Percentiles rank a stretch among this genome's conserved stretches.
Evolutionary conservation across 345 rosid genomes (phyloP).

Genomic region (Linum tenue): DNA sequence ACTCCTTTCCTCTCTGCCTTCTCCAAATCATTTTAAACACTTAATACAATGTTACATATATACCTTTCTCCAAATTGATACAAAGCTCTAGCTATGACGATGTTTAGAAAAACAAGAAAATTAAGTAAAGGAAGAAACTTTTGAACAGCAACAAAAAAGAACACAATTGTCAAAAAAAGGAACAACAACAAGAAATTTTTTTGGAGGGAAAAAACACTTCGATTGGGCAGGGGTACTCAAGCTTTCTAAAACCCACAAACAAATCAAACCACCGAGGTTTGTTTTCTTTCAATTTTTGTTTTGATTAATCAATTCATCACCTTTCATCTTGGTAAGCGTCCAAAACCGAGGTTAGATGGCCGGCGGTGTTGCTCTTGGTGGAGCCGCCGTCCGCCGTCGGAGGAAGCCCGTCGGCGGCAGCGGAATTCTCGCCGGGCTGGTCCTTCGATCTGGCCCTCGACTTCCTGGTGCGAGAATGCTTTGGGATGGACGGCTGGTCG

Average conservation of each 20-base stretch:
- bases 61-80: neutral
- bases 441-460: slow-evolving; percentile 17
- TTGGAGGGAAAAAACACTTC: neutral
- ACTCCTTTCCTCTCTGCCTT: neutral
- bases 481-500: slow-evolving; percentile 17
- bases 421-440: neutral
- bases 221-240: neutral
- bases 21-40: neutral
- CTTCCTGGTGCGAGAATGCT: slow-evolving; percentile 18
- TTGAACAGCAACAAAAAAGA: neutral
- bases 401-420: slow-evolving; percentile 4
- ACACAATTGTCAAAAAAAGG: neutral
- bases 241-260: neutral
- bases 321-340: slow-evolving; percentile 17
- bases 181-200: too few relatives aligned
- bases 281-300: neutral
- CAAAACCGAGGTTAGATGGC: slow-evolving; percentile 16
- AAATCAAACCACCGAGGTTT: neutral
- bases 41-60: neutral
- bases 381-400: slow-evolving; percentile 11
- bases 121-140: neutral
- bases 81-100: neutral
- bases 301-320: neutral
- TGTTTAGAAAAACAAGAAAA: neutral
- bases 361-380: slow-evolving; percentile 9